Conservation (phyloP, 148 eudicot genomes). For the Vaccinium darrowii region DNA sequence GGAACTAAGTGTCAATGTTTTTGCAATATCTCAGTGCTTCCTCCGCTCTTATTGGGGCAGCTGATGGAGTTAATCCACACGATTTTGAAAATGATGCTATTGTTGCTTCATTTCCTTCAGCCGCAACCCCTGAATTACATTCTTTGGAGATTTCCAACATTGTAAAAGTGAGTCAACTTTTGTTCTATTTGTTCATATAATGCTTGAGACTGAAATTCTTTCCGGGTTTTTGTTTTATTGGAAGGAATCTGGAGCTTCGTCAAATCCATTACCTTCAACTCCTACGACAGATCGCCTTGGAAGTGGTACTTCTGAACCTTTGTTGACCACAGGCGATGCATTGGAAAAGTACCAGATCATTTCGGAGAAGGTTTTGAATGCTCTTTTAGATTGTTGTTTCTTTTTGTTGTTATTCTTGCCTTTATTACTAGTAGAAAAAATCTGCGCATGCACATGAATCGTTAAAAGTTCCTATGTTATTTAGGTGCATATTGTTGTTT, state of each 20-base stretch:
- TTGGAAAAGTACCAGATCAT: constrained; percentile 81
- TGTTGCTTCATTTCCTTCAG: constrained; percentile 43
- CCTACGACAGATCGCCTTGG: constrained; percentile 51
- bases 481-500: background rate
- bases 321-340: constrained; percentile 81
- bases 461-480: background rate
- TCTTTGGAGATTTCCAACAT: constrained; percentile 41
- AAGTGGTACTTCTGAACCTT: constrained; percentile 51
- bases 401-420: background rate
- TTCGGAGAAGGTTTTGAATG: constrained; percentile 64
- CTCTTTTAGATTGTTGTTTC: background rate
- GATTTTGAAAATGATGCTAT: constrained; percentile 53
- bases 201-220: constrained; percentile 8
- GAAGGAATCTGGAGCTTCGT: constrained; percentile 58
- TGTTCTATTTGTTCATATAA: background rate
- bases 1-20: constrained; percentile 4
- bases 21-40: constrained; percentile 45
- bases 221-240: constrained; percentile 21
- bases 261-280: constrained; percentile 45
- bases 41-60: constrained; percentile 38
- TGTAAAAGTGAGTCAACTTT: constrained; percentile 43
- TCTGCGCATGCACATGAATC: background rate
- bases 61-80: constrained; percentile 44
- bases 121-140: constrained; percentile 53
- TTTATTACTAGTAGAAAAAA: background rate